Base-by-base conservation (phyloP, 2,329 filamentous ascomycete species). In the Microdochium paspali region DNA sequence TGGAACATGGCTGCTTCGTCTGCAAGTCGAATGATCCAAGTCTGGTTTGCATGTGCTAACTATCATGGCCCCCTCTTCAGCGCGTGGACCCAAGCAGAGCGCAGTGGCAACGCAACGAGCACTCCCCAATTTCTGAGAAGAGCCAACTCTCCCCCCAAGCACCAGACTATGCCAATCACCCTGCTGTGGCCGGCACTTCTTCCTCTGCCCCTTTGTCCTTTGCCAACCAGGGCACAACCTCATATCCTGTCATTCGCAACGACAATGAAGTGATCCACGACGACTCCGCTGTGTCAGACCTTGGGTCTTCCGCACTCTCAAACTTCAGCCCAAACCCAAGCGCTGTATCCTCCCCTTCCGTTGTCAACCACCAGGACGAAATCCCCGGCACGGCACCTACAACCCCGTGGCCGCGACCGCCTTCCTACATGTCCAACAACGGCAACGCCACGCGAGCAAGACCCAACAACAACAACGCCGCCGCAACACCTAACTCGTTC, bases 21-120 rank as follows among this genome's bases (percentile, higher is more conserved):
- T n/a, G n/a, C n/a, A n/a, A n/a, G n/a, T n/a, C n/a, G n/a, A n/a
- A n/a, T n/a, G n/a, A n/a, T n/a, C n/a, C n/a, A n/a, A n/a, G n/a
- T n/a, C n/a, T n/a, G n/a, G n/a, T n/a, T n/a, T n/a, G n/a, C n/a
- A n/a, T n/a, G n/a, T n/a, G 13, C 9, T 20, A 21, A 13, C 40
- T 3, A 40, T 23, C n/a, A 18, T 24, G 12, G 31, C 30, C 30
- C 25, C 10, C 46, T 15, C 21, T 32, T 32, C 56, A 86, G 79
- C 76, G 87, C 44, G 84, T 90, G 26, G 85, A 95, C 57, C 89
- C 89, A 1, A 80, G 91, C 58, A 72, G 88, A 13, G 72, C 95
- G 24, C 89, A 86, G 61, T 94, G 88, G 88, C 82, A 85, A 63
- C 79, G 84, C 31, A 85, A 82, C 53, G 69, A 74, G 20, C 59